Conservation (phyloP, 345 rosid genomes). For the Streptanthus diversifolius region DNA sequence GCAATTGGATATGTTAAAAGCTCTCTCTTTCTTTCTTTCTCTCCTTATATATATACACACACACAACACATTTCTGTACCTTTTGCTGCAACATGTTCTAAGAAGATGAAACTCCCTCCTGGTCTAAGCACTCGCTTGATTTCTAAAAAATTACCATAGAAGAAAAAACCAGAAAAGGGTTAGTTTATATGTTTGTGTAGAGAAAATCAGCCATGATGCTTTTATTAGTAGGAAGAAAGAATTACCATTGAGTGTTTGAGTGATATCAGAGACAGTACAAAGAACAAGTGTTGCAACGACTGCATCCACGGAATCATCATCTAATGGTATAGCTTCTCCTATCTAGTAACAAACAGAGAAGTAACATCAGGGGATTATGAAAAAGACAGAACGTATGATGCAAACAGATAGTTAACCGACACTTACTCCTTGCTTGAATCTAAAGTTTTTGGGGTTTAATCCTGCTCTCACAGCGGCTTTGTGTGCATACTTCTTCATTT, state of each 20-base stretch:
- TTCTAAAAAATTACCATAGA: conserved; percentile 42
- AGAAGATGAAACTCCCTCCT: conserved; percentile 65
- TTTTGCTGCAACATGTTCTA: conserved; percentile 86
- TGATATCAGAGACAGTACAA: conserved; percentile 69
- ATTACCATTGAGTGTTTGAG: conserved; percentile 59
- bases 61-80: conserved; percentile 49
- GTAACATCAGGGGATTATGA: background rate
- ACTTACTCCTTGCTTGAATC: conserved; percentile 63
- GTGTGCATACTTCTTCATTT: conserved; percentile 60
- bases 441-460: conserved; percentile 46
- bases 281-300: conserved; percentile 77
- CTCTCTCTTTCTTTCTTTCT: background rate
- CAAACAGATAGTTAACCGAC: background rate
- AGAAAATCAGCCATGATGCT: background rate
- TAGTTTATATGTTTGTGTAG: background rate
- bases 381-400: background rate
- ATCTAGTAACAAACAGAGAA: conserved; percentile 43
- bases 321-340: conserved; percentile 74
- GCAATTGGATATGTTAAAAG: background rate
- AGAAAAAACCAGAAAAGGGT: background rate
- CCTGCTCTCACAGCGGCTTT: conserved; percentile 64
- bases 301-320: conserved; percentile 71
- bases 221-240: background rate
- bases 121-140: conserved; percentile 78
- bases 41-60: background rate